Evolutionary conservation across 1,139 yeast species (phyloP).

Genomic region (Yamadazyma atlantica): DNA sequence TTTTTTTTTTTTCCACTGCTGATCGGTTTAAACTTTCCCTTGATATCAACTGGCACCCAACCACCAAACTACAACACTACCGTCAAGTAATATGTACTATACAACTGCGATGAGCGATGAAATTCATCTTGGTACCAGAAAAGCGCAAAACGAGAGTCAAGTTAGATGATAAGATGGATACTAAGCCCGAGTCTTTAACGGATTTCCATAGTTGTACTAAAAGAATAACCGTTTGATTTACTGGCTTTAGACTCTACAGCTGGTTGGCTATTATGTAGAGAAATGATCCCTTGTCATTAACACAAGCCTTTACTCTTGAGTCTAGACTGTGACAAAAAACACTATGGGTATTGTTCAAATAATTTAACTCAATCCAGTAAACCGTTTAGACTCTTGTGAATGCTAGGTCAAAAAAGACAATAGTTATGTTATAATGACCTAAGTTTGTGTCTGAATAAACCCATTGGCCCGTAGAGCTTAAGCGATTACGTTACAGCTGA

Average conservation of each 20-base stretch:
- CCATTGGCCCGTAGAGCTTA: too few relatives aligned
- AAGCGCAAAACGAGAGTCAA: too few relatives aligned
- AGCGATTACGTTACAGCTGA: too few relatives aligned
- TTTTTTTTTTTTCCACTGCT: not conserved
- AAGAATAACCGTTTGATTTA: too few relatives aligned
- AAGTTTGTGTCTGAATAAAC: not conserved
- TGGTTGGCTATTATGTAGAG: not conserved
- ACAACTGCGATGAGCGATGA: not conserved
- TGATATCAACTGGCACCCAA: not conserved
- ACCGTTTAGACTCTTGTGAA: conserved; percentile 1
- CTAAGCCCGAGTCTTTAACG: too few relatives aligned
- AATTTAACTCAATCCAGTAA: conserved; percentile 4
- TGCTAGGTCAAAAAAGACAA: not conserved
- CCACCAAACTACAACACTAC: too few relatives aligned
- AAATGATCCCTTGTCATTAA: not conserved
- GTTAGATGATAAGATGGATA: not conserved
- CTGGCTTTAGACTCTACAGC: not conserved
- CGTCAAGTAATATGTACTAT: too few relatives aligned
- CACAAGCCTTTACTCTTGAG: not conserved
- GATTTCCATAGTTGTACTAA: too few relatives aligned
- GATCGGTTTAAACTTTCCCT: not conserved
- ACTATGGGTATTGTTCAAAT: not conserved
- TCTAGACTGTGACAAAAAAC: not conserved
- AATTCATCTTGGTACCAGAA: not conserved
- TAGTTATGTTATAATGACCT: not conserved